Percentiles rank a stretch among this genome's conserved stretches.
Evolutionary conservation across 1,284 basidiomycete species (phyloP).

Genomic region (Leccinum cinnamomeum): DNA sequence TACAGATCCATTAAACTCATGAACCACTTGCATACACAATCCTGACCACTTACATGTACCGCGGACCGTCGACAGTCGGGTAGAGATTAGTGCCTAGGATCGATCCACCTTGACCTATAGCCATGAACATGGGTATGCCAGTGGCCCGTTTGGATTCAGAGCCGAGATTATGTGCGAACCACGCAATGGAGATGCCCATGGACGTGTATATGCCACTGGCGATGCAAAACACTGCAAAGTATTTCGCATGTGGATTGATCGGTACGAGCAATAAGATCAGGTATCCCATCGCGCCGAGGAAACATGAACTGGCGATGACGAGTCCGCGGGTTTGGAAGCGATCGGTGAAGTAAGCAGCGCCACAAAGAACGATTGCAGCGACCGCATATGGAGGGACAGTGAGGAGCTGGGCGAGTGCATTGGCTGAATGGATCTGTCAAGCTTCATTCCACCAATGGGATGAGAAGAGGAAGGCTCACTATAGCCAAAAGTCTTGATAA

Average conservation of each 20-base stretch:
- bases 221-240: constrained; percentile 74
- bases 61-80: constrained; percentile 60
- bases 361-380: constrained; percentile 65
- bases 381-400: constrained; percentile 85
- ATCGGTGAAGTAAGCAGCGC: constrained; percentile 70
- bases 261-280: constrained; percentile 39
- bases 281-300: constrained; percentile 49
- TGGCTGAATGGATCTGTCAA: constrained; percentile 35
- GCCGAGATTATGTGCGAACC: constrained; percentile 78
- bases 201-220: constrained; percentile 70
- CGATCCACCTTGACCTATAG: constrained; percentile 75
- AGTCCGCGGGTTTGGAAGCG: constrained; percentile 69
- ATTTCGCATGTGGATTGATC: constrained; percentile 54
- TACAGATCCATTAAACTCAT: constrained; percentile 28
- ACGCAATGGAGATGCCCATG: constrained; percentile 68
- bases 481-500: constrained; percentile 70
- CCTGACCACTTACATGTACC: constrained; percentile 51
- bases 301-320: constrained; percentile 51
- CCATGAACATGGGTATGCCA: constrained; percentile 76
- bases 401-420: constrained; percentile 60
- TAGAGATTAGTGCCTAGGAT: constrained; percentile 70
- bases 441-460: background rate
- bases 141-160: constrained; percentile 77
- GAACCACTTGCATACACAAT: background rate
- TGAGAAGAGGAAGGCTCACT: constrained; percentile 35